Evolutionary conservation across 305 asterid genomes (phyloP).

Genomic region (Fraxinus latifolia): DNA sequence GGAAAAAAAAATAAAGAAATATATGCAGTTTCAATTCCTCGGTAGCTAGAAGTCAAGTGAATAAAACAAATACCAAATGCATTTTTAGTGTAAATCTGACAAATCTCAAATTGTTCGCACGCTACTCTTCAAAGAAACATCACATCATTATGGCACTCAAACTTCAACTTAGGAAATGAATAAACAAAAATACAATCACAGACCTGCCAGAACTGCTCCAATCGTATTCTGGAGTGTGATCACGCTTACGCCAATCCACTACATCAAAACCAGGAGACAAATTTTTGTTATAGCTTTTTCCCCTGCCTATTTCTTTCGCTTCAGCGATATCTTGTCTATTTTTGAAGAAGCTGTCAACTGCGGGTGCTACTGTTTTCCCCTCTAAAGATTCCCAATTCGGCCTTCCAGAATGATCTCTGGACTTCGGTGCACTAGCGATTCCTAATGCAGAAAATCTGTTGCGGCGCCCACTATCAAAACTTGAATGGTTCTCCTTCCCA

Average conservation of each 20-base stretch:
- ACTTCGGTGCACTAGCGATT: conserved; percentile 34
- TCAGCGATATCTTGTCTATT: conserved; percentile 38
- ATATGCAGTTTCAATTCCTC: background rate
- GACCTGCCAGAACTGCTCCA: conserved; percentile 64
- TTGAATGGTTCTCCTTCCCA: conserved; percentile 38
- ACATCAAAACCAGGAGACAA: conserved; percentile 71
- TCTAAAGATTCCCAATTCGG: conserved; percentile 38
- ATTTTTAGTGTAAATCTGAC: conserved; percentile 16
- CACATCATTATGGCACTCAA: background rate
- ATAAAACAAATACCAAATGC: background rate
- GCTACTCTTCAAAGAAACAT: background rate
- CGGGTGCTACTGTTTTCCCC: conserved; percentile 27
- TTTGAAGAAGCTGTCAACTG: conserved; percentile 31
- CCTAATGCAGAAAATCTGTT: conserved; percentile 49
- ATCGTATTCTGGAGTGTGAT: conserved; percentile 47
- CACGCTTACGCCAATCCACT: conserved; percentile 41
- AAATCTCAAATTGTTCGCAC: background rate
- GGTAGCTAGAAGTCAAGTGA: background rate
- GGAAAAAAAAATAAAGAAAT: background rate
- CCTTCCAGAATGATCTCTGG: conserved; percentile 53
- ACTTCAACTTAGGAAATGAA: conserved; percentile 8
- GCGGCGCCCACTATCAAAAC: conserved; percentile 37
- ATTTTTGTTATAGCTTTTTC: conserved; percentile 30
- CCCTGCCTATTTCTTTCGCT: conserved; percentile 43
- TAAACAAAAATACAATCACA: conserved; percentile 23